Base-by-base conservation (phyloP, 371 early-diverging fungal genomes). In the Actinomucor elegans region DNA sequence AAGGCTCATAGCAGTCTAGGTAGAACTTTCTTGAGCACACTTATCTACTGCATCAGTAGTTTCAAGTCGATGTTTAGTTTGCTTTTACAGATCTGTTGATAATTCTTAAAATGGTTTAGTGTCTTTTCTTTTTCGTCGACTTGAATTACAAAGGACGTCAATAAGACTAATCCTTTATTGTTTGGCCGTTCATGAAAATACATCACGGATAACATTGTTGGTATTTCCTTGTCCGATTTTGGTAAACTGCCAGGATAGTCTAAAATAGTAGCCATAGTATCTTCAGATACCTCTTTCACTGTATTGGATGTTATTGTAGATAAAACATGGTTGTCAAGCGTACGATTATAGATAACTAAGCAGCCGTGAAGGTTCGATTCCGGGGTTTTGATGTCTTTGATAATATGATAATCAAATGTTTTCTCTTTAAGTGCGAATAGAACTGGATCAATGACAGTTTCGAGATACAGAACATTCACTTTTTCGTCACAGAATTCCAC, bases 231-330 rank as follows among this genome's bases (percentile, higher is more conserved):
- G 12, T 57, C 55, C 2, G 64, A 59, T 14, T 46, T 56, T 0
- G 87, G 87, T 20, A 87, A 57, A 11, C 71, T 66, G 1, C 87
- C 87, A 0, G 85, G 87, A 47, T 84, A 78, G 41, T 84, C 87
- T 15, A 87, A 65, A 23, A 79, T 48, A 3, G 40, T 20, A 1
- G 81, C 85, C 41, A 87, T 62, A 17, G 58, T 71, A 0, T 61
- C 54, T 34, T 86, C 87, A 7, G 60, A 23, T 8, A 60, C 15
- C 14, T 18, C 18, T 7, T 14, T 28, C 12, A 18, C 26, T 21
- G 11, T 20, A 5, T 2, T 33, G 5, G 35, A n/a, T 23, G 40
- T 24, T 24, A 17, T 17, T 34, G 35, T 34, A 12, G 9, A 23
- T 4, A 24, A 23, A 3, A 40, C 4, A 24, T 23, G 20, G 10